Base-by-base conservation (phyloP, 1,139 yeast species). In the Blastobotrys raffinosifermentans region DNA sequence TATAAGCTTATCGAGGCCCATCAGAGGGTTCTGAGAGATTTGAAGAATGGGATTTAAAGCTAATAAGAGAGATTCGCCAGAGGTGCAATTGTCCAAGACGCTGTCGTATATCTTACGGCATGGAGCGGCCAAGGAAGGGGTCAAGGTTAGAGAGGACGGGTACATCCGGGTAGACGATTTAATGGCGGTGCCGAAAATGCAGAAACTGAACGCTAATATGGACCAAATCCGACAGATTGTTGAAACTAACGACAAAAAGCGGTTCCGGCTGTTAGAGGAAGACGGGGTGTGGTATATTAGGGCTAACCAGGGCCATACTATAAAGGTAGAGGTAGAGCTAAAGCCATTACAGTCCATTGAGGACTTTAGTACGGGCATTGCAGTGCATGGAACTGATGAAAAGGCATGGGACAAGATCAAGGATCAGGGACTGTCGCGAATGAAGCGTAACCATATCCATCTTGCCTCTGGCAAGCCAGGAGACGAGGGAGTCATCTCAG, bases 261-360 rank as follows among this genome's bases (percentile, higher is more conserved):
- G 98, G 42, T 91, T 13, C n/a, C 31, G 5, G 8, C 16, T 16
- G 26, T 9, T 6, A 14, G 15, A 37, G 7, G 26, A 26, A 8
- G 22, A 13, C 3, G 41, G 20, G n/a, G 21, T 23, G 3, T 53
- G 66, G 55, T 60, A 50, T 26, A 81, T 91, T 10, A 76, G 96
- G 54, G 98, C 98, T 2, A 80, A 80, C 39, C 98, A 91, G 58
- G 98, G 98, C 6, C 98, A 91, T 58, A 78, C 94, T 0, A 63
- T 91, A 10, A 49, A 60, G 19, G 27, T 25, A 6, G 54, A 62
- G 1, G 70, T 81, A 0, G 69, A 70, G 11, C 56, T 75, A 41
- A 51, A 41, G 11, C 54, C 67, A 8, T 40, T 55, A 5, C 37
- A 38, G 2, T 22, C 40, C 2, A 29, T 42, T 0, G 57, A 52